These are phyloP conservation scores for Cladophialophora psammophila DNA, from an alignment of 2,329 filamentous ascomycete species.

Conservation along the genomic window DNA sequence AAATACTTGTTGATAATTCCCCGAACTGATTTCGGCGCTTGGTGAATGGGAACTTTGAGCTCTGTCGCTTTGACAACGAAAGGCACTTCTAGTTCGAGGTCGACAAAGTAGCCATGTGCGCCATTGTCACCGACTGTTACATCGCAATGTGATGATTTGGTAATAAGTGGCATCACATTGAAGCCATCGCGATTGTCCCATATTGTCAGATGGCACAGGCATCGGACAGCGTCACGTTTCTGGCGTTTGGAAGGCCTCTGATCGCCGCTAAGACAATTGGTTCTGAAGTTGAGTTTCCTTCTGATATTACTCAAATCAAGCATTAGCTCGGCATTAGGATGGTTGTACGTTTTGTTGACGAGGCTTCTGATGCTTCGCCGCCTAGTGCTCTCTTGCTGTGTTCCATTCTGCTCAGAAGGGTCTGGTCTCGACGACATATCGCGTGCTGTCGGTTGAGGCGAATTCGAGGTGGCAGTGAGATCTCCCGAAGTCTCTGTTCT, in stretches of 20 bases:
- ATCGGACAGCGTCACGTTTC: slow-evolving; percentile 32
- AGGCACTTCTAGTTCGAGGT: slow-evolving; percentile 36
- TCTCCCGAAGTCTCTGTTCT: background rate
- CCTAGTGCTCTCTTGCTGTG: slow-evolving; percentile 12
- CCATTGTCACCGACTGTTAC: slow-evolving; percentile 28
- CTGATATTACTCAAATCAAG: slow-evolving; percentile 37
- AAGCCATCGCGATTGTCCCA: slow-evolving; percentile 39
- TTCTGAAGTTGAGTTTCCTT: slow-evolving; percentile 39
- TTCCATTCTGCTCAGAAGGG: background rate
- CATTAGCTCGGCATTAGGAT: slow-evolving; percentile 30
- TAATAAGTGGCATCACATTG: slow-evolving; percentile 21
- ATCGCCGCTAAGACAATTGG: slow-evolving; percentile 19
- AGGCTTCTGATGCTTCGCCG: slow-evolving; percentile 32
- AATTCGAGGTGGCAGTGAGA: background rate
- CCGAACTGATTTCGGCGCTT: slow-evolving; percentile 23
- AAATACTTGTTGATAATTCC: slow-evolving; percentile 39
- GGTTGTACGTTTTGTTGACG: slow-evolving; percentile 23
- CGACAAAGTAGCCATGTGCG: slow-evolving; percentile 32
- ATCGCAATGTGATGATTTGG: slow-evolving; percentile 27
- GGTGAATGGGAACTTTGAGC: slow-evolving; percentile 29
- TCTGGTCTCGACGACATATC: slow-evolving; percentile 20
- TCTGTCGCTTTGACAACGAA: slow-evolving; percentile 37
- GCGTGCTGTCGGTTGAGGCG: background rate
- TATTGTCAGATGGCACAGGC: slow-evolving; percentile 37
- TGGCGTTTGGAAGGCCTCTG: slow-evolving; percentile 32